phyloP scores from a whole-genome alignment of 1,139 yeast genomes.

The Suhomyces kunorum region DNA sequence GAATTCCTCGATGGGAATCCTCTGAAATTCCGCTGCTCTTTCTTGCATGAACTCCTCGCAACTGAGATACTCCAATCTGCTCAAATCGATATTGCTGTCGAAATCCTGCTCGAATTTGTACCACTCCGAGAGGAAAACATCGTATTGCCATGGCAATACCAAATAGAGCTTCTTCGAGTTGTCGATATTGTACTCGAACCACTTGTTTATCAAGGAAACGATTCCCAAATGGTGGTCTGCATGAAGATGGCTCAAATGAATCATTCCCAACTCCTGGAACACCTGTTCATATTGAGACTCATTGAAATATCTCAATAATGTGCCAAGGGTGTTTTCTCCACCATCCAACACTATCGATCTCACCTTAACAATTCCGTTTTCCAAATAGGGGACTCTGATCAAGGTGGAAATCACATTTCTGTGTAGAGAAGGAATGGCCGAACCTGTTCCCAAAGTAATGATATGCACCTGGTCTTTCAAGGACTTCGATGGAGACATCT shows the following conservation, averaged over 20 bases:
- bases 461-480: constrained; percentile 63
- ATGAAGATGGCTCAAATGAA: constrained; percentile 87
- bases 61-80: constrained; percentile 56
- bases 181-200: constrained; percentile 51
- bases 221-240: constrained; percentile 97
- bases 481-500: constrained; percentile 11
- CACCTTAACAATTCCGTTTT: constrained; percentile 31
- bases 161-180: constrained; percentile 47
- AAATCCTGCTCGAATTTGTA: constrained; percentile 49
- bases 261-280: constrained; percentile 57
- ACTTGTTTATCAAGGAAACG: constrained; percentile 63
- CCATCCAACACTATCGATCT: constrained; percentile 72
- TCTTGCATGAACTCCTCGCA: constrained; percentile 60
- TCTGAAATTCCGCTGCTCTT: constrained; percentile 30
- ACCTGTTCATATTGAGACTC: constrained; percentile 38
- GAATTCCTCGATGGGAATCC: constrained; percentile 35
- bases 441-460: constrained; percentile 88
- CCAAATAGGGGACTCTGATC: constrained; percentile 61
- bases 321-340: constrained; percentile 89
- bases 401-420: constrained; percentile 84
- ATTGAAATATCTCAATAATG: constrained; percentile 61
- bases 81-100: constrained; percentile 33
- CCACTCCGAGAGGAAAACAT: constrained; percentile 73
- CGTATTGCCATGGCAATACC: constrained; percentile 75
- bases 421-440: constrained; percentile 82